These are phyloP conservation scores for Ustilago crameri DNA, from an alignment of 1,284 basidiomycete species.

Conservation along the genomic window DNA sequence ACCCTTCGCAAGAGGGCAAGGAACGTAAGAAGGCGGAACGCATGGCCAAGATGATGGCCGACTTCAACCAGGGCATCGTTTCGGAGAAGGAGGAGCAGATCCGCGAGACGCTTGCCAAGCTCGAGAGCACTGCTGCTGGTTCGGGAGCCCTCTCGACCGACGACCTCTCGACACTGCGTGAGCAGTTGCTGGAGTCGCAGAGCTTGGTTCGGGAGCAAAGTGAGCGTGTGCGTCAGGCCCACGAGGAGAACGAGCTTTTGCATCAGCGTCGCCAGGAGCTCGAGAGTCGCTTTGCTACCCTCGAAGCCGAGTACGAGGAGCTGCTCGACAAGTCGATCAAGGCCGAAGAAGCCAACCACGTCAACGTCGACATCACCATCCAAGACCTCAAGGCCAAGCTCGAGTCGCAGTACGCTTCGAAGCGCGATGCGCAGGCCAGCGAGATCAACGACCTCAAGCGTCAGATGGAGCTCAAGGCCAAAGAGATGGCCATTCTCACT, in stretches of 20 bases:
- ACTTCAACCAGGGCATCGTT: constrained; percentile 82
- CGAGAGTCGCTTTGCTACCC: constrained; percentile 80
- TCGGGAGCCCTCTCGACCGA: constrained; percentile 72
- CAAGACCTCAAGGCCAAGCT: constrained; percentile 92
- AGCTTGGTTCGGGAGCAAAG: constrained; percentile 85
- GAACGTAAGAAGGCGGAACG: constrained; percentile 99
- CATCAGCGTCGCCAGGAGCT: constrained; percentile 85
- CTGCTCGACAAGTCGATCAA: constrained; percentile 74
- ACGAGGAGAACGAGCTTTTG: constrained; percentile 91
- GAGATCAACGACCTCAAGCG: constrained; percentile 91
- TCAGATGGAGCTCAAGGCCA: constrained; percentile 85
- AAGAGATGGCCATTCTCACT: constrained; percentile 86
- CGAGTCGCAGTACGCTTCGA: constrained; percentile 90
- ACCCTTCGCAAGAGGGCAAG: constrained; percentile 85
- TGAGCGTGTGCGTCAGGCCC: constrained; percentile 85
- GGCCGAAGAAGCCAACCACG: constrained; percentile 64
- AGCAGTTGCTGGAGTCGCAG: constrained; percentile 90
- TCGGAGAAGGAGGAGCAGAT: constrained; percentile 94
- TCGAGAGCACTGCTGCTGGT: constrained; percentile 72
- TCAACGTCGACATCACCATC: constrained; percentile 76
- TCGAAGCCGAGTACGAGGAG: constrained; percentile 96
- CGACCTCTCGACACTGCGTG: constrained; percentile 81
- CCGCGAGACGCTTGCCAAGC: constrained; percentile 81
- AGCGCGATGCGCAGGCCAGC: constrained; percentile 85
- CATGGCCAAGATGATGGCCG: constrained; percentile 99